Base-by-base conservation (phyloP, 805 yeast species). In the Kazachstania psychrophila region DNA sequence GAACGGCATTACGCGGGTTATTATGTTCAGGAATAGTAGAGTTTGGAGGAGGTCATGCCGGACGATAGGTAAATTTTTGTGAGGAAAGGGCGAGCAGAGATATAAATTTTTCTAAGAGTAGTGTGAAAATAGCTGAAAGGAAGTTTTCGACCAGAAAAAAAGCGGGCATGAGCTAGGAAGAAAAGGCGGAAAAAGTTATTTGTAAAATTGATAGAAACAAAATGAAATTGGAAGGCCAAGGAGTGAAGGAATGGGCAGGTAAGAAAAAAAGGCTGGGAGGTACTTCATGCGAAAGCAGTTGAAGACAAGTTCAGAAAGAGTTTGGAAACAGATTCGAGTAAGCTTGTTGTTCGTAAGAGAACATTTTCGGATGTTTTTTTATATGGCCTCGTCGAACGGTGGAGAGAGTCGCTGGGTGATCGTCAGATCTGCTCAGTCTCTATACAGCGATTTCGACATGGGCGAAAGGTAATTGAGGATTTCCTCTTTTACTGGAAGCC, bases 361-460 rank as follows among this genome's bases (percentile, higher is more conserved):
- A 10, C 16, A 11, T 8, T 11, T 22, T 18, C 15, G 8, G 9
- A 13, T 19, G 25, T 31, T 31, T 18, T 28, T 22, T 17, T 28
- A 35, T 36, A 55, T 45, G 56, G 59, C 59, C 59, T 46, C 48
- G 57, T 47, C 52, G 43, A 41, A 37, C 48, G 56, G 57, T 54
- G 59, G 59, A 48, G 57, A 47, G 49, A 51, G 57, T 54, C 45
- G 40, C 52, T 51, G 42, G 51, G 56, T 49, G 56, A 51, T 48
- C 56, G 57, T 40, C 47, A 51, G 59, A 47, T 46, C 45, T 40
- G 43, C 48, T 33, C 41, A 44, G 56, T 46, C 57, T 49, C 51
- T 49, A 49, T 48, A 54, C 59, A 48, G 55, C 56, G 49, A 29
- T 34, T n/a, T 46, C 36, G 48, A 46, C 53, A 52, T 41, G 59